Percentiles rank a stretch among this genome's conserved stretches.
Conservation (phyloP, 352 stramenopile species). For the Globisporangium cylindrosporum region DNA sequence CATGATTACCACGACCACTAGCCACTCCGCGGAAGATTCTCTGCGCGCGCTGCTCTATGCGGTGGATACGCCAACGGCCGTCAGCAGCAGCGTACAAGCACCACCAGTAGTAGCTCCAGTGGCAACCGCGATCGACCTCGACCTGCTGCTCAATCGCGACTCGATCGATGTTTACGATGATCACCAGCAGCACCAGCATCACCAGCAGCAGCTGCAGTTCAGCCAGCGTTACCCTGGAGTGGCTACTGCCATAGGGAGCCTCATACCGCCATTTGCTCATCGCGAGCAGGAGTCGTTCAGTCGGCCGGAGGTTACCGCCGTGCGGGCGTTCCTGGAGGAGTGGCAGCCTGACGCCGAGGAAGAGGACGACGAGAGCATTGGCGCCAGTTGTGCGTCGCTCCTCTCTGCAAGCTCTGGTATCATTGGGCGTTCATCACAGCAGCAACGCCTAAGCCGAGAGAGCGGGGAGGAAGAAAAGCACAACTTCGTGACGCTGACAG, state of each 20-base stretch:
- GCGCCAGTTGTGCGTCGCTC: background rate
- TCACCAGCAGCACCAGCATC: background rate
- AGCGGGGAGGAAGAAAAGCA: background rate
- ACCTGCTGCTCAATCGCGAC: conserved; percentile 12
- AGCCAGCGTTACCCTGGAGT: background rate
- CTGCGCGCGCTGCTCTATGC: background rate
- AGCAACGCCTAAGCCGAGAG: background rate
- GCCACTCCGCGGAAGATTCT: background rate
- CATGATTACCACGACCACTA: background rate
- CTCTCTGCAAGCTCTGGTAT: background rate
- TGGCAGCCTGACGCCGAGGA: conserved; percentile 7
- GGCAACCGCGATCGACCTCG: conserved; percentile 6
- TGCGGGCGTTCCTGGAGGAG: conserved; percentile 11
- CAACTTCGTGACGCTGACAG: background rate
- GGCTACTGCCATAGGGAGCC: no score
- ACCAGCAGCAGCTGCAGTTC: background rate
- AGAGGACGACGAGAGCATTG: background rate
- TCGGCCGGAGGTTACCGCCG: conserved; percentile 2
- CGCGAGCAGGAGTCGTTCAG: background rate
- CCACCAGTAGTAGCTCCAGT: background rate
- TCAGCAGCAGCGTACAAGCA: background rate
- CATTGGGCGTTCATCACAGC: background rate
- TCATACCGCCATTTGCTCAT: background rate
- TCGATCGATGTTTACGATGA: conserved; percentile 10
- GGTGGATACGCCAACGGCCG: background rate